These are phyloP conservation scores for Boletellus sp. DNA, from an alignment of 768 basidiomycete genomes.

Conservation along the genomic window DNA sequence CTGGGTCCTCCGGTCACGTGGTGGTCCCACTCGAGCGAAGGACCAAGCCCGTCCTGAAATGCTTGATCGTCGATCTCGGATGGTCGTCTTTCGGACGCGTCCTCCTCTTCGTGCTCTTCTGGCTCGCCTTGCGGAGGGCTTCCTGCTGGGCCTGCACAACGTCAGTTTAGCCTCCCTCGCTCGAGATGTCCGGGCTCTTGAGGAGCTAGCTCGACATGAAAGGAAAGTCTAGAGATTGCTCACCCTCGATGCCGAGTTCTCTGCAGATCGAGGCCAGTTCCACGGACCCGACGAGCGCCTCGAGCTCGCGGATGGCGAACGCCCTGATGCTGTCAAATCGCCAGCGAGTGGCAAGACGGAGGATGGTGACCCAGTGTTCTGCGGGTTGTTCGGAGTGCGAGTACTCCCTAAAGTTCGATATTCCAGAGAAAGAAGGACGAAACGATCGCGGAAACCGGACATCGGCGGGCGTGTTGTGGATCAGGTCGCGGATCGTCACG, in stretches of 20 bases:
- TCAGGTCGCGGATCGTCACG: no score
- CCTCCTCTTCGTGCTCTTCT: constrained; percentile 32
- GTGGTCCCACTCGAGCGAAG: constrained; percentile 8
- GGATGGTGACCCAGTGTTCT: constrained; percentile 52
- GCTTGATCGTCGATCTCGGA: constrained; percentile 29
- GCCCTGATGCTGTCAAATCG: constrained; percentile 47
- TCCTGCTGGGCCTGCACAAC: constrained; percentile 55
- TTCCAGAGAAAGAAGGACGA: background rate
- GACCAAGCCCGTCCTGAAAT: constrained; percentile 27
- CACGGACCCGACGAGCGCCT: constrained; percentile 48
- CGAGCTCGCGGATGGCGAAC: constrained; percentile 54
- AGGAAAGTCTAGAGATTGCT: constrained; percentile 48
- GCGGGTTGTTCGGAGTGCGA: constrained; percentile 47
- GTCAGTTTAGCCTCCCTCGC: constrained; percentile 48
- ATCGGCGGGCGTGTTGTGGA: background rate
- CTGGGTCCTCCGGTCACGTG: constrained; percentile 19
- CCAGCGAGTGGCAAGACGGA: constrained; percentile 56
- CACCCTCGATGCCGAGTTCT: constrained; percentile 44
- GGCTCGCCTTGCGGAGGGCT: constrained; percentile 34
- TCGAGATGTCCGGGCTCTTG: constrained; percentile 47
- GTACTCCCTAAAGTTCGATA: constrained; percentile 40
- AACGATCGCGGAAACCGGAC: background rate
- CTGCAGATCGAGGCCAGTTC: constrained; percentile 58
- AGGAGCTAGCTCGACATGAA: constrained; percentile 55
- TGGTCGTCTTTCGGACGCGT: constrained; percentile 28